Evolutionary conservation across 164 flowering plant species (phyloP).

Genomic region (Dillenia turbinata): DNA sequence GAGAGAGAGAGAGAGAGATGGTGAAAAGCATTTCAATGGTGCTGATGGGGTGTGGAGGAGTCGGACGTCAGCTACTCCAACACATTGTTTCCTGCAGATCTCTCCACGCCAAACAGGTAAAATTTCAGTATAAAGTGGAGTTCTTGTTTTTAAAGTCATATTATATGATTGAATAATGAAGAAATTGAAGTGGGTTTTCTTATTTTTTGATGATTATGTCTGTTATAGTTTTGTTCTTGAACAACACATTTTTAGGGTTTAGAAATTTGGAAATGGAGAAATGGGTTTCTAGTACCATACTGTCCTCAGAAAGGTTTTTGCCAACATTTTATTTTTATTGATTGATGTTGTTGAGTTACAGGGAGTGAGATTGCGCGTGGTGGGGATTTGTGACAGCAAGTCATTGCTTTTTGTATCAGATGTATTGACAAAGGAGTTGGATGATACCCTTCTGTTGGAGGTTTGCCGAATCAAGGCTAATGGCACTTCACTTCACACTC

Average conservation of each 20-base stretch:
- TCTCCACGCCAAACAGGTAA: constrained; percentile 68
- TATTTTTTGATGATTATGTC: no score
- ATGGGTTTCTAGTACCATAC: no score
- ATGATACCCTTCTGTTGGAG: constrained; percentile 43
- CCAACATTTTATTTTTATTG: no score
- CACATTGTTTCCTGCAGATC: constrained; percentile 75
- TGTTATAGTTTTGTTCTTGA: no score
- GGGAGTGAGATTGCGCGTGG: constrained; percentile 69
- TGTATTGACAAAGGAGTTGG: constrained; percentile 32
- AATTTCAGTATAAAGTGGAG: no score
- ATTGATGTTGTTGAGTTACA: constrained; percentile 16
- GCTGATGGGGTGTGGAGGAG: constrained; percentile 85
- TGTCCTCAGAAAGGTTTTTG: no score
- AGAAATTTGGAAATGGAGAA: no score
- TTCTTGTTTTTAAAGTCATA: no score
- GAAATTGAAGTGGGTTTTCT: no score
- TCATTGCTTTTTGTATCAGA: constrained; percentile 41
- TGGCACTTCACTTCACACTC: constrained; percentile 40
- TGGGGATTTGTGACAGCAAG: constrained; percentile 76
- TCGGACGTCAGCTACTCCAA: constrained; percentile 79
- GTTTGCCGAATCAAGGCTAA: constrained; percentile 48
- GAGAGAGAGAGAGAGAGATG: constrained; percentile 7
- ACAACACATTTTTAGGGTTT: no score
- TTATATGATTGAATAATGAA: no score
- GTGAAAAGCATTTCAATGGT: constrained; percentile 63